Evolutionary conservation across 2,329 filamentous ascomycete genomes (phyloP).

Genomic region (Talaromyces islandicus): DNA sequence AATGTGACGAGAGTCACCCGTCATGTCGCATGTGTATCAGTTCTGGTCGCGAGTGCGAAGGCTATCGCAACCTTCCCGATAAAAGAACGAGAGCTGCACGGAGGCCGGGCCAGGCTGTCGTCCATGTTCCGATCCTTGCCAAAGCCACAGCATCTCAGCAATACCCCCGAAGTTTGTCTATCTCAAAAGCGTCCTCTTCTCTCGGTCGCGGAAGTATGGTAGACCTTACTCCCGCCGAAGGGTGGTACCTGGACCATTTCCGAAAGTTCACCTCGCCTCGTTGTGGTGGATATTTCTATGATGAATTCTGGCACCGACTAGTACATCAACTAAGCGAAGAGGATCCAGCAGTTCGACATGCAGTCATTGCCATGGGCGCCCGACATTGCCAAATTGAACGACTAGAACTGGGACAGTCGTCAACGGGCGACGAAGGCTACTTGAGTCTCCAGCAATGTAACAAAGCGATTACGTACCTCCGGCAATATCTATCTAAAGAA

Average conservation of each 20-base stretch:
- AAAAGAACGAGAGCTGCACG: slow-evolving; percentile 6
- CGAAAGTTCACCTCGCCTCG: slow-evolving; percentile 4
- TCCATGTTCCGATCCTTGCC: neutral
- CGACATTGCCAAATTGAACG: slow-evolving; percentile 19
- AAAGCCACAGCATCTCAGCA: neutral
- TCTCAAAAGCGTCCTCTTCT: neutral
- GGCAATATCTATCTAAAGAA: slow-evolving; percentile 5
- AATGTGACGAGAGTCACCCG: slow-evolving; percentile 23
- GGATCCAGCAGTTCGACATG: slow-evolving; percentile 19
- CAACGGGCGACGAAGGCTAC: neutral
- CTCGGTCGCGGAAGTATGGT: neutral
- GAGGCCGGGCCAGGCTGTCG: neutral
- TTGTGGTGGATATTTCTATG: slow-evolving; percentile 10
- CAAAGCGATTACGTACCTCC: slow-evolving; percentile 10
- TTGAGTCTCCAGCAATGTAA: slow-evolving; percentile 9
- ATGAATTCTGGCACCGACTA: slow-evolving; percentile 15
- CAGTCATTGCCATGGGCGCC: slow-evolving; percentile 19
- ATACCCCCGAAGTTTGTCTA: neutral
- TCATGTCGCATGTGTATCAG: slow-evolving; percentile 18
- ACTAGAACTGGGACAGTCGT: neutral
- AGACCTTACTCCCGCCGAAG: slow-evolving; percentile 6
- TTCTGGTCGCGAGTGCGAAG: slow-evolving; percentile 21
- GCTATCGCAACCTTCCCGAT: slow-evolving; percentile 6
- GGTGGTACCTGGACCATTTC: slow-evolving; percentile 9
- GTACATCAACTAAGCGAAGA: slow-evolving; percentile 16